Conservation (phyloP, 345 rosid species). For the Eucalyptus viminalis region DNA sequence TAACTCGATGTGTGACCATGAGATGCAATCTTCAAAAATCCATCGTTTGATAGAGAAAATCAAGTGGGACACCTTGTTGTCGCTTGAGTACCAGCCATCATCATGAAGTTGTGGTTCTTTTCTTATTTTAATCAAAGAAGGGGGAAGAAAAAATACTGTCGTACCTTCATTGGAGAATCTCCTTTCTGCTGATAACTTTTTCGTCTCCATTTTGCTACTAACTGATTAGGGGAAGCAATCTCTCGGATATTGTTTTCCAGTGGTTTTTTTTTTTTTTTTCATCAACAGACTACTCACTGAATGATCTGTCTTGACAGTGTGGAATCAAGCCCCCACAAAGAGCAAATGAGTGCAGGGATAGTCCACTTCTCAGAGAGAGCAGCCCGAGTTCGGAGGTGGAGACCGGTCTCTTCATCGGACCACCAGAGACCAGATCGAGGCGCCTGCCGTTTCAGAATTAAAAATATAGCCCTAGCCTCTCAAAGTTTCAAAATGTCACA, state of each 20-base stretch:
- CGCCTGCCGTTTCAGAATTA: background rate
- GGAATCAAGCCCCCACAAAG: conserved; percentile 9
- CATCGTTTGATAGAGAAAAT: background rate
- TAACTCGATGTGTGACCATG: background rate
- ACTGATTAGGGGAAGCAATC: background rate
- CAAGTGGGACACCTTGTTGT: background rate
- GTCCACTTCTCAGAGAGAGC: conserved; percentile 13
- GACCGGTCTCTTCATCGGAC: conserved; percentile 81
- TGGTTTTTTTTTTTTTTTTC: background rate
- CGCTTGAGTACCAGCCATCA: background rate
- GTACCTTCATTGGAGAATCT: background rate
- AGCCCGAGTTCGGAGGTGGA: conserved; percentile 67
- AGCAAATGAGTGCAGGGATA: conserved; percentile 3
- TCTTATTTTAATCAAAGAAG: background rate
- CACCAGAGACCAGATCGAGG: conserved; percentile 40
- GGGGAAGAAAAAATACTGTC: background rate
- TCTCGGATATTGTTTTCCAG: background rate
- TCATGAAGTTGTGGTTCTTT: background rate
- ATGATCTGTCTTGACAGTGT: conserved; percentile 14
- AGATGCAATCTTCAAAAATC: background rate
- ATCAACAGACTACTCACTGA: background rate
- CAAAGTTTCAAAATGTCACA: background rate
- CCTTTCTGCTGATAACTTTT: background rate
- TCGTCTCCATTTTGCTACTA: background rate
- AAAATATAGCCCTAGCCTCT: background rate